A percentile compares a stretch with the other conserved stretches of the same genome.
These are phyloP conservation scores for Ruellia speciosa DNA, from an alignment of 305 asterid genomes.

Conservation along the genomic window DNA sequence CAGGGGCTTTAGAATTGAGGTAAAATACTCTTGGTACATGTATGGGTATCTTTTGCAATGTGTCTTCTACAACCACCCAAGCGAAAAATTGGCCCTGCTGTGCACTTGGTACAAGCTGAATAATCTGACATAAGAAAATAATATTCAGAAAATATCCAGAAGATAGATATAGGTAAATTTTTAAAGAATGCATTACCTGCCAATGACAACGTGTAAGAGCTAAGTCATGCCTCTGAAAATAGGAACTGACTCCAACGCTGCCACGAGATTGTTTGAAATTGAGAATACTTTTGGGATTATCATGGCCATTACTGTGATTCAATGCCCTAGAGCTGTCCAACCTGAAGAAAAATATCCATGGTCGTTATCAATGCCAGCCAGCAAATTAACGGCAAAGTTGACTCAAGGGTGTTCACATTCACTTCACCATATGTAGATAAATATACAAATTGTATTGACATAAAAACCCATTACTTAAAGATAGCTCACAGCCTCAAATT, in stretches of 20 bases:
- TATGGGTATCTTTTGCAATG: constrained; percentile 74
- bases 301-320: constrained; percentile 37
- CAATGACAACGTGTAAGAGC: constrained; percentile 79
- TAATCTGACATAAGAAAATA: constrained; percentile 45
- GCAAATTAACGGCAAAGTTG: constrained; percentile 18
- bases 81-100: constrained; percentile 77
- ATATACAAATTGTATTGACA: neutral
- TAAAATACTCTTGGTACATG: constrained; percentile 75
- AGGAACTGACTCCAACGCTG: constrained; percentile 61
- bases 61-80: constrained; percentile 86
- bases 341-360: constrained; percentile 32
- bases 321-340: constrained; percentile 27
- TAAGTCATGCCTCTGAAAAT: constrained; percentile 71
- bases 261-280: constrained; percentile 45
- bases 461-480: too few relatives aligned
- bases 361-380: constrained; percentile 19
- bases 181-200: constrained; percentile 64
- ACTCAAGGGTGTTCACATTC: constrained; percentile 1
- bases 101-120: constrained; percentile 74
- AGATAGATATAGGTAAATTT: constrained; percentile 10
- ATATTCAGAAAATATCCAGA: constrained; percentile 24
- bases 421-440: too few relatives aligned
- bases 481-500: neutral
- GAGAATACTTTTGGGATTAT: constrained; percentile 29
- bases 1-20: constrained; percentile 93